Evolutionary conservation across 495 filamentous ascomycete species (phyloP).

Genomic region (Astrothelium macrocarpum): DNA sequence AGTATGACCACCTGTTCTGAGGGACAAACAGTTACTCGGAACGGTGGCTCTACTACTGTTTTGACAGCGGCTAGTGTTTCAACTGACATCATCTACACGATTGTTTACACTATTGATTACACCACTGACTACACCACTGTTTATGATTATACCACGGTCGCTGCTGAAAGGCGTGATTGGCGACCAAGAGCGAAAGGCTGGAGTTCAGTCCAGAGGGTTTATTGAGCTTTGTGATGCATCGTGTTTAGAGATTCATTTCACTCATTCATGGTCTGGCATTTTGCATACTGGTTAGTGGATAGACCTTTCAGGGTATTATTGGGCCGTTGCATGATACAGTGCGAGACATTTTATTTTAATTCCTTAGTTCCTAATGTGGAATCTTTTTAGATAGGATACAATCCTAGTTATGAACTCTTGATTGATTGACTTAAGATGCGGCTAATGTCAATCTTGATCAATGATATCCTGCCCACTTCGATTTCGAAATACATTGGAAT

Average conservation of each 20-base stretch:
- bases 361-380: background rate
- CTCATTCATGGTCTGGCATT: background rate
- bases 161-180: background rate
- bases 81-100: background rate
- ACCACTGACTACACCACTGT: background rate
- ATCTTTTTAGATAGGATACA: background rate
- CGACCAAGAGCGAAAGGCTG: background rate
- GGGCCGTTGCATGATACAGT: background rate
- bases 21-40: background rate
- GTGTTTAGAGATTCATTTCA: background rate
- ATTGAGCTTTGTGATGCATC: background rate
- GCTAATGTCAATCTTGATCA: no score
- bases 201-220: background rate
- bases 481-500: no score
- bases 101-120: background rate
- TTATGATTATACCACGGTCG: background rate
- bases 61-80: background rate
- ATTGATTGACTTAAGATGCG: no score
- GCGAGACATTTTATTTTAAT: background rate
- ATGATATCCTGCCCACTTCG: no score
- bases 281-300: background rate
- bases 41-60: background rate
- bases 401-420: background rate
- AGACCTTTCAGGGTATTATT: background rate
- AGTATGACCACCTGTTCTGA: background rate